Evolutionary conservation across 2,329 filamentous ascomycete species (phyloP).

Genomic region (Apiospora aurea): DNA sequence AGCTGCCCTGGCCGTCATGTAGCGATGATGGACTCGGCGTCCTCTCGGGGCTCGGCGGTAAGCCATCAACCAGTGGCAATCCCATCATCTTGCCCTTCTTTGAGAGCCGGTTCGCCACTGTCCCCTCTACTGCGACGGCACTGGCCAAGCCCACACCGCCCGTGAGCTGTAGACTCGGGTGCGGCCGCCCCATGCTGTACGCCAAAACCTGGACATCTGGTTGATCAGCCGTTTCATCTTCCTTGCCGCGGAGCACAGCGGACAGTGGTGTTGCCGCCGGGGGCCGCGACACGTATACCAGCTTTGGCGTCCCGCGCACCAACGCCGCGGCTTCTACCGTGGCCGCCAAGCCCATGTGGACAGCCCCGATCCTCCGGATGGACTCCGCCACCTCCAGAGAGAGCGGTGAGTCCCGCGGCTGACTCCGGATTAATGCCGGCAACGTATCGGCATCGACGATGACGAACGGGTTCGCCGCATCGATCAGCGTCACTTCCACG

Average conservation of each 20-base stretch:
- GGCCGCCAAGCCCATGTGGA: constrained; percentile 62
- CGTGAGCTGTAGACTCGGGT: constrained; percentile 60
- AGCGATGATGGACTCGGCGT: background rate
- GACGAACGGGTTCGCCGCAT: constrained; percentile 49
- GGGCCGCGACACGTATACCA: constrained; percentile 57
- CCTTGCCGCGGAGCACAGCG: accelerated
- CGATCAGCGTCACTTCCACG: constrained; percentile 43
- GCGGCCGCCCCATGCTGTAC: constrained; percentile 58
- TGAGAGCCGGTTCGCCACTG: constrained; percentile 38
- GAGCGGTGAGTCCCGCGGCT: constrained; percentile 32
- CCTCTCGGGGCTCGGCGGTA: background rate
- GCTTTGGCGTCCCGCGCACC: constrained; percentile 57
- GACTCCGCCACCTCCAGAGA: constrained; percentile 47
- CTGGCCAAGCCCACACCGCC: constrained; percentile 56
- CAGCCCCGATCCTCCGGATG: constrained; percentile 61
- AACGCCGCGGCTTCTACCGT: constrained; percentile 43
- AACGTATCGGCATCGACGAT: constrained; percentile 59
- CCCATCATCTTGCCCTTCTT: background rate
- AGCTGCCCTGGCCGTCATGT: background rate
- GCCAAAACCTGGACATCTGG: constrained; percentile 52
- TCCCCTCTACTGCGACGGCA: constrained; percentile 52
- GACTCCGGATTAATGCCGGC: background rate
- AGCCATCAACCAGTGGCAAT: background rate
- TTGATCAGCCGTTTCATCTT: constrained; percentile 21
- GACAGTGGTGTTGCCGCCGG: too few species aligned